Base-by-base conservation (phyloP, 1,284 basidiomycete species). In the Hypsizygus ulmarius region DNA sequence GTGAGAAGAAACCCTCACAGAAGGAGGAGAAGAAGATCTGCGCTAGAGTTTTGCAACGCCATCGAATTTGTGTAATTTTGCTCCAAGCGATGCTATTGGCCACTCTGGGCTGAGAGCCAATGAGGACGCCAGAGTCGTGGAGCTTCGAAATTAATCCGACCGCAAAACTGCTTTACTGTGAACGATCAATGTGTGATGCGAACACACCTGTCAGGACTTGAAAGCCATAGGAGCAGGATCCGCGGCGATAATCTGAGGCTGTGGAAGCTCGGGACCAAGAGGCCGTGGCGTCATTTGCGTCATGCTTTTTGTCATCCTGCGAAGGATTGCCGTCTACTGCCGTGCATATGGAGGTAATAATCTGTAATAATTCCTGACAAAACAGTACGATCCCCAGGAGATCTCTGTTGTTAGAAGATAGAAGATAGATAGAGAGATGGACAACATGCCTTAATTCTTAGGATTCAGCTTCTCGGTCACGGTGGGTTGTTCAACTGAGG, bases 341-440 rank as follows among this genome's bases (percentile, higher is more conserved):
- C n/a, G n/a, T 72, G 14, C 84, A 70, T 85, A 88, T 89, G 2
- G 84, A 84, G 47, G 69, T 66, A n/a, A n/a, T n/a, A n/a, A n/a
- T n/a, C n/a, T 14, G 74, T 78, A 29, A 84, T 64, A 52, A 78
- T 84, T 11, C 75, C 76, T 16, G 65, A 59, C 1, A 67, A 66
- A 15, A 59, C 51, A 29, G 69, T 60, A 19, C 75, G 70, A 53
- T 74, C 67, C 5, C 76, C 73, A 59, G 77, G 64, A 35, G 63
- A 69, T 66, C 68, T 69, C 42, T 28, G n/a, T 39, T 21, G 19
- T 18, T 28, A n/a, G 18, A 15, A 41, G 42, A 14, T 39, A 34
- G 18, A 14, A n/a, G n/a, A n/a, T n/a, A n/a, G n/a, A n/a, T n/a
- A n/a, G n/a, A n/a, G n/a, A n/a, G n/a, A n/a, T n/a, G n/a, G n/a